These are phyloP conservation scores for Paraglomus occultum DNA, from an alignment of 192 early-diverging fungal species.

Conservation along the genomic window DNA sequence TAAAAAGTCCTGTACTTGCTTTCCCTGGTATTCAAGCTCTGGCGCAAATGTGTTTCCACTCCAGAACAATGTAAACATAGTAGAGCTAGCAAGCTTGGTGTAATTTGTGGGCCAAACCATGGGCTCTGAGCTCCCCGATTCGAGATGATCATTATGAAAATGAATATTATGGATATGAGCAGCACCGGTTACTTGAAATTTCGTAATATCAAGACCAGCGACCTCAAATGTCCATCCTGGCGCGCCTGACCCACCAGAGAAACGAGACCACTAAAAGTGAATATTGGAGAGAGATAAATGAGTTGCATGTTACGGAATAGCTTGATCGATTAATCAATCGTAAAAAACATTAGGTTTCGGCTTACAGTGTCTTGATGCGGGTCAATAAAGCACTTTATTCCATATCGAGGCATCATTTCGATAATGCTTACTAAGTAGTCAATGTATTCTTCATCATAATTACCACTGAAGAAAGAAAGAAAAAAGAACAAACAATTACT, in stretches of 20 bases:
- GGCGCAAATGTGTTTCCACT: slow-evolving; percentile 77
- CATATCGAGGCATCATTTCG: slow-evolving; percentile 65
- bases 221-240: slow-evolving; percentile 88
- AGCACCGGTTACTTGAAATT: slow-evolving; percentile 74
- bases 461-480: slow-evolving; percentile 44
- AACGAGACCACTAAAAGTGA: slow-evolving; percentile 56
- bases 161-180: slow-evolving; percentile 74
- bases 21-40: slow-evolving; percentile 59
- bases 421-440: slow-evolving; percentile 69
- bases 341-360: too few relatives aligned
- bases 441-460: slow-evolving; percentile 81
- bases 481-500: too few relatives aligned
- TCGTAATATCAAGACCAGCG: slow-evolving; percentile 67
- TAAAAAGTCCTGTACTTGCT: slow-evolving; percentile 62
- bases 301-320: background rate
- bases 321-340: background rate
- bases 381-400: slow-evolving; percentile 83
- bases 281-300: background rate
- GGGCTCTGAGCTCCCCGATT: slow-evolving; percentile 39
- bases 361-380: slow-evolving; percentile 83
- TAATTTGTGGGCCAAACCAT: slow-evolving; percentile 90
- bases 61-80: slow-evolving; percentile 86
- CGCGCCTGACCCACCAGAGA: slow-evolving; percentile 80
- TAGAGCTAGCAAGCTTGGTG: slow-evolving; percentile 75
- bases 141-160: slow-evolving; percentile 45